Conservation (phyloP, 2,329 filamentous ascomycete genomes). For the Teratosphaeria epicoccoides region DNA sequence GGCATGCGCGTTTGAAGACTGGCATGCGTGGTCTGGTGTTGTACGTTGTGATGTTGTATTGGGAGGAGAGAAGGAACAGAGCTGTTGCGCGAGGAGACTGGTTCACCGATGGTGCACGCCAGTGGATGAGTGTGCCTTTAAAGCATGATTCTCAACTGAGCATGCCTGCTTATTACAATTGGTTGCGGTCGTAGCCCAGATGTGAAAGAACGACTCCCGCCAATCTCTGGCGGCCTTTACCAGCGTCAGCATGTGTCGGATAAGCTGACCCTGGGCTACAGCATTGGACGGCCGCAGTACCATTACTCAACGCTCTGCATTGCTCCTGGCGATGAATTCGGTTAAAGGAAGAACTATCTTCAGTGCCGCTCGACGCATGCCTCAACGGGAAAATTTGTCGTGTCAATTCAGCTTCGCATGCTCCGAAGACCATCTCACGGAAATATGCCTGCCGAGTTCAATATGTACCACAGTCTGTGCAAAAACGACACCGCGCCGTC, state of each 20-base stretch:
- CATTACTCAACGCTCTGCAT: no score
- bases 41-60: neutral
- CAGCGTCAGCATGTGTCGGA: no score
- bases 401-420: neutral
- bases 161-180: neutral
- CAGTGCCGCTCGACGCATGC: no score
- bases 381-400: no score
- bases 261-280: no score
- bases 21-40: neutral
- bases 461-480: neutral
- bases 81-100: neutral
- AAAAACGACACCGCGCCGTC: no score
- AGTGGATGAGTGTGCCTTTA: neutral
- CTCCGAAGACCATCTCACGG: neutral
- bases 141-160: neutral
- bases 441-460: no score
- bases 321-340: no score
- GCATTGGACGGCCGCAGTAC: no score
- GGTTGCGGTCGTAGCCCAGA: neutral
- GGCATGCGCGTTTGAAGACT: neutral
- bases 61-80: neutral
- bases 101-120: neutral
- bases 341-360: no score
- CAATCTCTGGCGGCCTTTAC: no score
- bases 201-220: no score